Evolutionary conservation across 2,329 filamentous ascomycete species (phyloP).

Genomic region (Penicillium sp.): DNA sequence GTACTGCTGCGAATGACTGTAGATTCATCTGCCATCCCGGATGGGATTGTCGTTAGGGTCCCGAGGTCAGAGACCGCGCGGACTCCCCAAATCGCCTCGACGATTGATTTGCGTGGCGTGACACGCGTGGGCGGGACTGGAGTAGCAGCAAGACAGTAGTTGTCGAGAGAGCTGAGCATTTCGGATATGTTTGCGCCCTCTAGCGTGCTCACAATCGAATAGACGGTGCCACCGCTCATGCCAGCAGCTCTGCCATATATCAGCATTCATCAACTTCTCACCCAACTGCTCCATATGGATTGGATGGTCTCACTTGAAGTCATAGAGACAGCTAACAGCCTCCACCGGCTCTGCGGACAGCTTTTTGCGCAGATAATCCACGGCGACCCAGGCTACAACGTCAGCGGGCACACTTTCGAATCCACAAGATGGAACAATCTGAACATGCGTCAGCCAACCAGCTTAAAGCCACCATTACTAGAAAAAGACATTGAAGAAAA

Average conservation of each 20-base stretch:
- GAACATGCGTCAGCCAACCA: slow-evolving; percentile 14
- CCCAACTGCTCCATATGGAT: background rate
- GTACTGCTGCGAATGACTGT: slow-evolving; percentile 60
- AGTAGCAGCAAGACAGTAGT: slow-evolving; percentile 50
- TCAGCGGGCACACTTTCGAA: slow-evolving; percentile 61
- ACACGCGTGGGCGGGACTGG: slow-evolving; percentile 34
- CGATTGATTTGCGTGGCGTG: slow-evolving; percentile 27
- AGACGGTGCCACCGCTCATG: slow-evolving; percentile 59
- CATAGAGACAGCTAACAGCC: slow-evolving; percentile 51
- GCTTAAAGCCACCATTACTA: background rate
- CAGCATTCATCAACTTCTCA: background rate
- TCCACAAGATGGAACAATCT: slow-evolving; percentile 59
- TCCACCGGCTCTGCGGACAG: slow-evolving; percentile 49
- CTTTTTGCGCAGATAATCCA: slow-evolving; percentile 50
- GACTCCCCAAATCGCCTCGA: slow-evolving; percentile 45
- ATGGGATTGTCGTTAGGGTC: slow-evolving; percentile 52
- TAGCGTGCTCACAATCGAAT: slow-evolving; percentile 60
- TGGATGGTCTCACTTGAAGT: slow-evolving; percentile 42
- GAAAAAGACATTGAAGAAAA: background rate
- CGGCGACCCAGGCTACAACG: slow-evolving; percentile 50
- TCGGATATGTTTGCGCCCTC: slow-evolving; percentile 44
- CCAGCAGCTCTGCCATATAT: slow-evolving; percentile 32
- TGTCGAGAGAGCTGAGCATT: slow-evolving; percentile 45
- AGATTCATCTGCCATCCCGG: slow-evolving; percentile 51
- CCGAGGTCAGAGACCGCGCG: slow-evolving; percentile 55